A percentile compares a stretch with the other conserved stretches of the same genome.
Evolutionary conservation across 306 rosid genomes (phyloP).

Genomic region (Prunus mongolica): DNA sequence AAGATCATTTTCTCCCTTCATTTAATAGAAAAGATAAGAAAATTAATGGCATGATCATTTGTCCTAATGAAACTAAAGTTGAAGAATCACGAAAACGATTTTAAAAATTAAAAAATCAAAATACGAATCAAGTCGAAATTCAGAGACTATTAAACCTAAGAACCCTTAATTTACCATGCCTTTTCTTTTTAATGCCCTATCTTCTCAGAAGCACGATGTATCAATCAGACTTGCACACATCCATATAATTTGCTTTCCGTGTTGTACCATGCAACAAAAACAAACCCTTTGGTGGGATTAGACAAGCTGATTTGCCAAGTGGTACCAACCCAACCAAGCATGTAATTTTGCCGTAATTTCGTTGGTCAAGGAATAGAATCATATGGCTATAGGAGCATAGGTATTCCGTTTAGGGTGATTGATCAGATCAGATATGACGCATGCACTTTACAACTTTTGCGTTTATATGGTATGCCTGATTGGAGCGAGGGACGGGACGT

Average conservation of each 20-base stretch:
- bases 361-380: background rate
- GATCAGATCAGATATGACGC: conserved; percentile 18
- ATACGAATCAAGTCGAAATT: rapidly evolving
- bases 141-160: no score
- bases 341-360: background rate
- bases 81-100: rapidly evolving
- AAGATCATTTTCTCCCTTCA: no score
- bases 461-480: conserved; percentile 5
- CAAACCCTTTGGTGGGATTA: background rate
- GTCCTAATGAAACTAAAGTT: rapidly evolving
- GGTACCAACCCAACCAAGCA: background rate
- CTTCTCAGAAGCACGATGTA: background rate
- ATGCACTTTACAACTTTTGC: background rate
- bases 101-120: rapidly evolving
- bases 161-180: no score
- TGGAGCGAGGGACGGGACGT: conserved; percentile 4
- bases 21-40: no score
- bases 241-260: background rate
- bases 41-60: rapidly evolving
- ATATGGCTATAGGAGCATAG: conserved; percentile 9
- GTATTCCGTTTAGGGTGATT: conserved; percentile 16
- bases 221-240: background rate
- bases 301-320: background rate
- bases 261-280: background rate
- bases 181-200: no score